A percentile compares a stretch with the other conserved stretches of the same genome.
phyloP scores from a whole-genome alignment of 1,284 basidiomycete genomes.

The Fereydounia khargensis region DNA sequence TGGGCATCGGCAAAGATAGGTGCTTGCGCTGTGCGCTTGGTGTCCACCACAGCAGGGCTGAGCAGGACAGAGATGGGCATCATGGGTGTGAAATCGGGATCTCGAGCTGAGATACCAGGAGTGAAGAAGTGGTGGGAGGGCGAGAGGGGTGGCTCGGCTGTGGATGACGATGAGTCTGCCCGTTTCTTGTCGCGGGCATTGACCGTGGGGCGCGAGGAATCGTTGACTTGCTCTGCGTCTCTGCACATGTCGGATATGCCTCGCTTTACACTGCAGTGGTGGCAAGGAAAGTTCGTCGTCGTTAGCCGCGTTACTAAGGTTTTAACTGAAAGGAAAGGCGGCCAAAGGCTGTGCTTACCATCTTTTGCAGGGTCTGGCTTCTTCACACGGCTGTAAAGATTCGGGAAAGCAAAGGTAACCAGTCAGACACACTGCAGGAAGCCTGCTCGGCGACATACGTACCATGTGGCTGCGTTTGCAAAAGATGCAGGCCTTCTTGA shows the following conservation, averaged over 20 bases:
- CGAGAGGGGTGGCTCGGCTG: too few species aligned
- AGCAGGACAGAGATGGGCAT: conserved; percentile 25
- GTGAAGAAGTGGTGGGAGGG: conserved; percentile 1
- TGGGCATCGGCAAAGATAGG: neutral
- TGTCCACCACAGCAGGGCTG: neutral
- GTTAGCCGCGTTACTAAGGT: too few species aligned
- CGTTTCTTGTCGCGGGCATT: neutral
- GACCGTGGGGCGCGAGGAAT: neutral
- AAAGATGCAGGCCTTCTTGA: conserved; percentile 36
- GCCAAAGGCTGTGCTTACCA: conserved; percentile 1
- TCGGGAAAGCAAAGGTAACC: too few species aligned
- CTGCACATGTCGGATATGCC: conserved; percentile 32
- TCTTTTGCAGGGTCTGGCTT: conserved; percentile 2
- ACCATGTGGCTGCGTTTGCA: conserved; percentile 40
- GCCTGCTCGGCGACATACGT: too few species aligned
- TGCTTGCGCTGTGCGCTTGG: neutral
- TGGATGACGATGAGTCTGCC: too few species aligned
- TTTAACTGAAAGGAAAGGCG: too few species aligned
- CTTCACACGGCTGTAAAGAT: conserved; percentile 5
- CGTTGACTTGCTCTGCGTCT: conserved; percentile 11
- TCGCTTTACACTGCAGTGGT: conserved; percentile 15
- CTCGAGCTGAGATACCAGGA: conserved; percentile 11
- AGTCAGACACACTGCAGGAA: too few species aligned
- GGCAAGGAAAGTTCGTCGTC: neutral
- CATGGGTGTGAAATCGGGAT: conserved; percentile 15